Conservation (phyloP, 805 yeast genomes). For the Candida khao-thaluensis region DNA sequence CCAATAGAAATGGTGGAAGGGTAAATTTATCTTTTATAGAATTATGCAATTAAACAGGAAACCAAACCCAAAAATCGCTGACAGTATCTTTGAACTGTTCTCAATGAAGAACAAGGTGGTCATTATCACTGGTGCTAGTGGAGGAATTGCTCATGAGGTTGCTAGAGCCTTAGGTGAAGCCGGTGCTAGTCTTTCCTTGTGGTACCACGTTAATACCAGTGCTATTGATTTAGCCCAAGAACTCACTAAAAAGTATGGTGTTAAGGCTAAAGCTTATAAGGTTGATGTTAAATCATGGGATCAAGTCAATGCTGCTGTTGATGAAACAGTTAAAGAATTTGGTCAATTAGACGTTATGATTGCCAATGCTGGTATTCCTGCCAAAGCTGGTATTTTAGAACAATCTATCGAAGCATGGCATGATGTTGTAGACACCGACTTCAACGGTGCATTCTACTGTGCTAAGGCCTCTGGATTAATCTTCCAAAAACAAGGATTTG, state of each 20-base stretch:
- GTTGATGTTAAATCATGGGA: constrained; percentile 38
- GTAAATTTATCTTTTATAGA: neutral
- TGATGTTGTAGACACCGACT: constrained; percentile 68
- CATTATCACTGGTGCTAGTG: constrained; percentile 37
- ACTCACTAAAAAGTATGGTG: constrained; percentile 19
- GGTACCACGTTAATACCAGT: constrained; percentile 27
- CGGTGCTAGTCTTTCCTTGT: constrained; percentile 39
- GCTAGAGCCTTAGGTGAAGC: constrained; percentile 40
- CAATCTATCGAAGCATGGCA: constrained; percentile 62
- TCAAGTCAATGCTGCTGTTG: constrained; percentile 33
- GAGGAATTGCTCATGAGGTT: constrained; percentile 37
- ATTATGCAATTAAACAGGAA: constrained; percentile 14
- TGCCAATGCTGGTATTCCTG: constrained; percentile 48
- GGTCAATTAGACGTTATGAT: constrained; percentile 42
- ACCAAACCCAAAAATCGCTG: constrained; percentile 26
- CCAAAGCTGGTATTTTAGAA: constrained; percentile 41
- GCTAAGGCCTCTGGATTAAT: constrained; percentile 71
- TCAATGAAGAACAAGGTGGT: constrained; percentile 31
- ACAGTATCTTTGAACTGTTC: constrained; percentile 30
- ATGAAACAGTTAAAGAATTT: constrained; percentile 31
- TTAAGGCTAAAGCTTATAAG: constrained; percentile 30
- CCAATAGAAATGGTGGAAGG: neutral
- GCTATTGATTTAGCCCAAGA: constrained; percentile 25
- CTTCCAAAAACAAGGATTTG: constrained; percentile 69
- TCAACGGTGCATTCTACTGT: constrained; percentile 78